phyloP scores from a whole-genome alignment of 805 yeast genomes.

The Candida lessepsii region DNA sequence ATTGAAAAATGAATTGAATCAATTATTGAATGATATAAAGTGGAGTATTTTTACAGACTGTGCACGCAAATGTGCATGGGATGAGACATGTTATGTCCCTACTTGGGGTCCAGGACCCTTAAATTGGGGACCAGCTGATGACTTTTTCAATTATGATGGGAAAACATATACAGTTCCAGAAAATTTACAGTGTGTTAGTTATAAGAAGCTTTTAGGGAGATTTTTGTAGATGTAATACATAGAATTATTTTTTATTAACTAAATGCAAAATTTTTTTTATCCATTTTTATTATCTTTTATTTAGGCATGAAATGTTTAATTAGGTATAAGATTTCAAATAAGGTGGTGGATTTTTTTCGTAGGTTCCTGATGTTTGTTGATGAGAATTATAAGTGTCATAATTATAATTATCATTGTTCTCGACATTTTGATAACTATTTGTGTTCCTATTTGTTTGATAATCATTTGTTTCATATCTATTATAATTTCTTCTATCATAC shows the following conservation, averaged over 20 bases:
- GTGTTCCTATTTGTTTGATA: no score
- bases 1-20: constrained; percentile 6
- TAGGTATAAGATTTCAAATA: background rate
- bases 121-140: constrained; percentile 33
- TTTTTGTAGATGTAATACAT: no score
- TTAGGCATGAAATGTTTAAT: no score
- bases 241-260: no score
- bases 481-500: no score
- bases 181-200: constrained; percentile 18
- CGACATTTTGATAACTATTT: no score
- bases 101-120: constrained; percentile 63
- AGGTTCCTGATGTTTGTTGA: no score
- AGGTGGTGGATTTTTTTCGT: no score
- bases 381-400: no score
- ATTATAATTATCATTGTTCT: no score
- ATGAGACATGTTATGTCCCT: constrained; percentile 56
- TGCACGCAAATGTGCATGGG: constrained; percentile 38
- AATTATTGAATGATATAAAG: constrained; percentile 18
- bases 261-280: background rate
- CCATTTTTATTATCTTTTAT: no score
- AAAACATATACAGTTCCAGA: constrained; percentile 14
- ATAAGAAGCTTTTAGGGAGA: constrained; percentile 6
- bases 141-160: constrained; percentile 16
- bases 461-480: no score
- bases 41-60: constrained; percentile 49